phyloP scores from a whole-genome alignment of 2,329 filamentous ascomycete genomes.

The Cladophialophora immunda region DNA sequence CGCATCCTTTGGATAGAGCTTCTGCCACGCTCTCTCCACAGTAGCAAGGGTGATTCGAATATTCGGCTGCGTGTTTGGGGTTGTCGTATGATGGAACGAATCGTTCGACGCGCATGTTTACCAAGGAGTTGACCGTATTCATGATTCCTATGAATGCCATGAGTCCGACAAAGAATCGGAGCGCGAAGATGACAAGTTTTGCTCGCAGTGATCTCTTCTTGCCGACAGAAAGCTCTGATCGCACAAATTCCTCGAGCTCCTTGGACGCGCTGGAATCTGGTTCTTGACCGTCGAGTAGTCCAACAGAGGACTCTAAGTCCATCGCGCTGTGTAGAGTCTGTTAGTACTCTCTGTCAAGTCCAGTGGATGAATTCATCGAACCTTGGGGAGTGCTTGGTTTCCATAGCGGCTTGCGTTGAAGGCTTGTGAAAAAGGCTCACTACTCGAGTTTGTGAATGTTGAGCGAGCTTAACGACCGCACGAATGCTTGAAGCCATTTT shows the following conservation, averaged over 20 bases:
- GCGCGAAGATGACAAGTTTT: neutral
- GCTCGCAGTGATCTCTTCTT: constrained; percentile 4
- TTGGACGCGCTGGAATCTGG: constrained; percentile 4
- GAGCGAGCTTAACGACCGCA: too few species aligned
- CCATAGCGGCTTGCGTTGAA: neutral
- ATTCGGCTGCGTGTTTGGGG: constrained; percentile 14
- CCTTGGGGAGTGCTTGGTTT: neutral
- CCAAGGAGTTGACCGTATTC: neutral
- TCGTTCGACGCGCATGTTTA: constrained; percentile 5
- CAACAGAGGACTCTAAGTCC: constrained; percentile 7
- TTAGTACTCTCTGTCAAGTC: neutral
- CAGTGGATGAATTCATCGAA: neutral
- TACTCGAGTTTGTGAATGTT: too few species aligned
- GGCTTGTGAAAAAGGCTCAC: too few species aligned
- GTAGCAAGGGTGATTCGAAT: constrained; percentile 11
- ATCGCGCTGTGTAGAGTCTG: neutral
- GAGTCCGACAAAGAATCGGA: constrained; percentile 2
- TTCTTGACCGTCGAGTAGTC: constrained; percentile 1
- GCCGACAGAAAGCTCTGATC: neutral
- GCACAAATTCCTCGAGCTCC: constrained; percentile 1
- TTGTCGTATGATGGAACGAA: constrained; percentile 13
- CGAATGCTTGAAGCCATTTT: too few species aligned
- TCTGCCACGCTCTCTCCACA: constrained; percentile 9
- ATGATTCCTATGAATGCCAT: constrained; percentile 11
- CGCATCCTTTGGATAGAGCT: constrained; percentile 10